phyloP scores from a whole-genome alignment of 345 rosid genomes.

The Populus davidiana region DNA sequence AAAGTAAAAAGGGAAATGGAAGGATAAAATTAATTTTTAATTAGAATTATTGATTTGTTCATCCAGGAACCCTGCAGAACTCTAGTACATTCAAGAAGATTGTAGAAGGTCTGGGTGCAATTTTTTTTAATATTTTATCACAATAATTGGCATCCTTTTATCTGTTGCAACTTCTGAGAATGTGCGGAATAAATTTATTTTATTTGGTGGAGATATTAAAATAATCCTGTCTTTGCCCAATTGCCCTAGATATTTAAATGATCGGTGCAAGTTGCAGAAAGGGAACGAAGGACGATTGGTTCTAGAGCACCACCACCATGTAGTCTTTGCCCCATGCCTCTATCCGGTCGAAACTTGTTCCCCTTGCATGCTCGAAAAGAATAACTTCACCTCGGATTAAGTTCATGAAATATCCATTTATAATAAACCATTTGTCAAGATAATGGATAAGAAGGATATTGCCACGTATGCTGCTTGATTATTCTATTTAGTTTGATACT shows the following conservation, averaged over 20 bases:
- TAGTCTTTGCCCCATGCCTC: not conserved
- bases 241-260: not conserved
- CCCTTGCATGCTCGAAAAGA: not conserved
- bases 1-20: no score
- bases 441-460: not conserved
- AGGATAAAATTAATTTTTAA: no score
- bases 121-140: not conserved
- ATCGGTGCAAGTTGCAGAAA: not conserved
- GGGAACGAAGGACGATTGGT: not conserved
- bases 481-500: no score
- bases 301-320: not conserved
- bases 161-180: not conserved
- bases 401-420: not conserved
- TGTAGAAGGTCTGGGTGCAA: not conserved
- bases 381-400: not conserved
- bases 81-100: constrained; percentile 18
- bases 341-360: not conserved
- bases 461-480: not conserved
- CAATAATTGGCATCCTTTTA: not conserved
- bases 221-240: not conserved
- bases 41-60: no score
- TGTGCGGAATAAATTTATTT: not conserved
- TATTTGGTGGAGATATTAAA: not conserved
- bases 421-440: not conserved
- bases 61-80: not conserved